Conservation (phyloP, 805 yeast genomes). For the Candida ulmi region DNA sequence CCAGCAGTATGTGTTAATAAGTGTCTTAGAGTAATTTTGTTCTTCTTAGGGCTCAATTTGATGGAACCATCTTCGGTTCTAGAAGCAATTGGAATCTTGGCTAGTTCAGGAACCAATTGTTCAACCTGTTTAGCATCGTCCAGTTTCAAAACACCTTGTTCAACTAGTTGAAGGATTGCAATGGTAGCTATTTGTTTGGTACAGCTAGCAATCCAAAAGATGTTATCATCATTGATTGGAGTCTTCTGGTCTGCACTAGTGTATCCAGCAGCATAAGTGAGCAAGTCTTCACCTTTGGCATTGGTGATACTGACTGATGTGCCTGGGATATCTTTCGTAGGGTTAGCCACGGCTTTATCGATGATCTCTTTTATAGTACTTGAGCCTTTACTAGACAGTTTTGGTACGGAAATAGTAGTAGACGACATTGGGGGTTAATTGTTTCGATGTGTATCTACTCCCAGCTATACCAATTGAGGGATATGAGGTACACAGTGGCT, state of each 20-base stretch:
- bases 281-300: constrained; percentile 14
- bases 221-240: constrained; percentile 18
- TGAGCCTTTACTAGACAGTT: neutral
- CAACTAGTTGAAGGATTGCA: constrained; percentile 28
- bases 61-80: constrained; percentile 22
- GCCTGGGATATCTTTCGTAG: constrained; percentile 8
- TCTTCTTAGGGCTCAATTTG: constrained; percentile 20
- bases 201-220: constrained; percentile 27
- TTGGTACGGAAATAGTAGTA: neutral
- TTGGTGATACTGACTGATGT: constrained; percentile 13
- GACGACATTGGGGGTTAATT: too few relatives aligned
- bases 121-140: constrained; percentile 28
- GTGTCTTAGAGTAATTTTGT: constrained; percentile 28
- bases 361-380: neutral
- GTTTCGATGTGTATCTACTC: too few relatives aligned
- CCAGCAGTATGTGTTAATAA: constrained; percentile 35
- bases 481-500: too few relatives aligned
- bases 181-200: constrained; percentile 27
- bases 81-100: constrained; percentile 19
- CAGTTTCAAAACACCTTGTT: constrained; percentile 25
- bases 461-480: too few relatives aligned
- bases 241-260: constrained; percentile 12
- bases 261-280: constrained; percentile 17
- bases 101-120: constrained; percentile 26
- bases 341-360: constrained; percentile 2